Percentiles rank a stretch among this genome's conserved stretches.
Evolutionary conservation across 2,329 filamentous ascomycete genomes (phyloP).

Genomic region (Tolypocladium endophyticum): DNA sequence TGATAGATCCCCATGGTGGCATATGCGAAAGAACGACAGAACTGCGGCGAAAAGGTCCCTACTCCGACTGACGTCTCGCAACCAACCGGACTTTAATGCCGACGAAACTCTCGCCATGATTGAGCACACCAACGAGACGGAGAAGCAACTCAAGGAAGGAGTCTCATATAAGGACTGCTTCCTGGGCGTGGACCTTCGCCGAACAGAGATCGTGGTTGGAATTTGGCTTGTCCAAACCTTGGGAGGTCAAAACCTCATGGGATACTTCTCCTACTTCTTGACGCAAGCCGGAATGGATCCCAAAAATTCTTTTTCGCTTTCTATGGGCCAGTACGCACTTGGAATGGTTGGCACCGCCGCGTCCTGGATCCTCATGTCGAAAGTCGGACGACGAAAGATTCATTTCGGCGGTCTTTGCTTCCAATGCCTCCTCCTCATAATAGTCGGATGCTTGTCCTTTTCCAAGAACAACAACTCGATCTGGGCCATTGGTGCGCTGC

Average conservation of each 20-base stretch:
- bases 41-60: conserved; percentile 30
- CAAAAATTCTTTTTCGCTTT: conserved; percentile 31
- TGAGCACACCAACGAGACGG: conserved; percentile 40
- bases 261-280: conserved; percentile 35
- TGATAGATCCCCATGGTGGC: conserved; percentile 36
- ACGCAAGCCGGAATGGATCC: conserved; percentile 34
- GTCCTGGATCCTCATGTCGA: conserved; percentile 39
- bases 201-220: conserved; percentile 40
- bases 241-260: conserved; percentile 38
- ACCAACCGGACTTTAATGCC: conserved; percentile 27
- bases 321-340: conserved; percentile 37
- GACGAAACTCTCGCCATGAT: conserved; percentile 43
- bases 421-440: conserved; percentile 27
- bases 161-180: conserved; percentile 41
- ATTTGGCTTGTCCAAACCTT: conserved; percentile 39
- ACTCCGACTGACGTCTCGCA: conserved; percentile 27
- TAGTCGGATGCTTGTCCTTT: conserved; percentile 29
- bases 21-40: conserved; percentile 31
- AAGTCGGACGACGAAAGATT: conserved; percentile 38
- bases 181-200: conserved; percentile 36
- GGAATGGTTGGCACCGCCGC: conserved; percentile 39
- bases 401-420: conserved; percentile 33
- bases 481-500: conserved; percentile 34
- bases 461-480: conserved; percentile 20
- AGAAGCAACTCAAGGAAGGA: conserved; percentile 30